Conservation (phyloP, 2,329 filamentous ascomycete species). For the Massarina eburnea region DNA sequence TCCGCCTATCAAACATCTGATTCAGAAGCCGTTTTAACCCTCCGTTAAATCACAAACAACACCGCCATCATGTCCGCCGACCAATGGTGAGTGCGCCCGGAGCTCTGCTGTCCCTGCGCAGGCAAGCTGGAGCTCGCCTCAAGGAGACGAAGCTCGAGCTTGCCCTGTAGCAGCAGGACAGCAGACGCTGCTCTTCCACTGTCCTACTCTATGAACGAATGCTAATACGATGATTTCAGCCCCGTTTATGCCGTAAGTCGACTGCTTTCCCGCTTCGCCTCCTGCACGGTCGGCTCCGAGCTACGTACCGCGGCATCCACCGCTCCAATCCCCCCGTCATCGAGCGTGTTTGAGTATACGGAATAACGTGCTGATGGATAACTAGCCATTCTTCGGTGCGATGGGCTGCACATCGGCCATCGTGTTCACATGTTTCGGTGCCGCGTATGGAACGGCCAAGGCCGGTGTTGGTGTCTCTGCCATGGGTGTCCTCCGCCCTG, state of each 20-base stretch:
- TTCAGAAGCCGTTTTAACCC: conserved; percentile 22
- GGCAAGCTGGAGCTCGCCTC: conserved; percentile 42
- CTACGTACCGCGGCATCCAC: not conserved
- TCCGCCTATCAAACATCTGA: conserved; percentile 33
- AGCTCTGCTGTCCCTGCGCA: conserved; percentile 29
- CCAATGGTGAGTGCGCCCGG: conserved; percentile 69
- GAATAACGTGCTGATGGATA: conserved; percentile 22
- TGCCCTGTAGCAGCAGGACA: conserved; percentile 15
- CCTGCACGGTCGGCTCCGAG: conserved; percentile 9
- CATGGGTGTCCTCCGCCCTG: conserved; percentile 96
- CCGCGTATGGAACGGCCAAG: conserved; percentile 98
- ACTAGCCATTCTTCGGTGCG: conserved; percentile 88
- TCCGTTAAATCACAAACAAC: conserved; percentile 19
- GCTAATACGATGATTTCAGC: conserved; percentile 57
- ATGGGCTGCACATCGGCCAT: conserved; percentile 96
- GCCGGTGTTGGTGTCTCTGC: conserved; percentile 97
- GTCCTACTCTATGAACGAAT: conserved; percentile 14
- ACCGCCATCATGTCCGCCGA: conserved; percentile 71
- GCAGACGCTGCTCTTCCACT: conserved; percentile 7
- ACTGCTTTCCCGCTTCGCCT: conserved; percentile 25
- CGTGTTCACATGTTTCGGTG: conserved; percentile 94
- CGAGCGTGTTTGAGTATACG: not conserved
- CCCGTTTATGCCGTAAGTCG: conserved; percentile 97
- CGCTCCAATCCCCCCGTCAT: not conserved
- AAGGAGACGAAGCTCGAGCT: conserved; percentile 38